phyloP scores from a whole-genome alignment of 2,329 filamentous ascomycete genomes.

The Ceratocystis harringtonii region DNA sequence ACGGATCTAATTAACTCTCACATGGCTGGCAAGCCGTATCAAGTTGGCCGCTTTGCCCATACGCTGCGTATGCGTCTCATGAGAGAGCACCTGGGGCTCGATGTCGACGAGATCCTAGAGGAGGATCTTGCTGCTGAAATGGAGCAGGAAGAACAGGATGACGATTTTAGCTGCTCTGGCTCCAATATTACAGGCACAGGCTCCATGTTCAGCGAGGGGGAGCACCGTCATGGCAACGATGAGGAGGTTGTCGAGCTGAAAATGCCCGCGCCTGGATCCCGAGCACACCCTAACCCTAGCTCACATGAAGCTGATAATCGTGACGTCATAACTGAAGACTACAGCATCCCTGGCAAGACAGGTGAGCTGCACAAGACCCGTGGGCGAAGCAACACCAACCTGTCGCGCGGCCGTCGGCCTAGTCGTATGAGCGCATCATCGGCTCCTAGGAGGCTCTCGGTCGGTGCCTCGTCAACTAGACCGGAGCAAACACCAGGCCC shows the following conservation, averaged over 20 bases:
- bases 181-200: slow-evolving; percentile 27
- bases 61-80: slow-evolving; percentile 85
- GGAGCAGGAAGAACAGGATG: slow-evolving; percentile 36
- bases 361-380: slow-evolving; percentile 27
- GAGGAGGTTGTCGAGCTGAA: background rate
- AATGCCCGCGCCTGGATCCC: background rate
- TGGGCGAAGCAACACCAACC: slow-evolving; percentile 19
- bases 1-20: slow-evolving; percentile 82
- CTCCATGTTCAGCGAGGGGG: slow-evolving; percentile 13
- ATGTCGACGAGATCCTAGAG: slow-evolving; percentile 80
- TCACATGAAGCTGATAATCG: slow-evolving; percentile 58
- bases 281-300: slow-evolving; percentile 66
- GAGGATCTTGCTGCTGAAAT: slow-evolving; percentile 56
- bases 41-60: slow-evolving; percentile 83
- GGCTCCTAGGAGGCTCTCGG: slow-evolving; percentile 19
- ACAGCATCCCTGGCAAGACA: slow-evolving; percentile 40
- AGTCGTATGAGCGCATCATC: slow-evolving; percentile 12
- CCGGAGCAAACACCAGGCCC: slow-evolving; percentile 14
- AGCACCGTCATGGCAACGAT: background rate
- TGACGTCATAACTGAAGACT: slow-evolving; percentile 47
- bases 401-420: slow-evolving; percentile 19
- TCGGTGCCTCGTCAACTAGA: background rate
- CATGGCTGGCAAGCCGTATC: slow-evolving; percentile 81
- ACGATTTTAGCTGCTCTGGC: slow-evolving; percentile 18
- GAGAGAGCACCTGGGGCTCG: slow-evolving; percentile 91